phyloP scores from a whole-genome alignment of 2,329 filamentous ascomycete species.

The Paracoccidioides lutzii region DNA sequence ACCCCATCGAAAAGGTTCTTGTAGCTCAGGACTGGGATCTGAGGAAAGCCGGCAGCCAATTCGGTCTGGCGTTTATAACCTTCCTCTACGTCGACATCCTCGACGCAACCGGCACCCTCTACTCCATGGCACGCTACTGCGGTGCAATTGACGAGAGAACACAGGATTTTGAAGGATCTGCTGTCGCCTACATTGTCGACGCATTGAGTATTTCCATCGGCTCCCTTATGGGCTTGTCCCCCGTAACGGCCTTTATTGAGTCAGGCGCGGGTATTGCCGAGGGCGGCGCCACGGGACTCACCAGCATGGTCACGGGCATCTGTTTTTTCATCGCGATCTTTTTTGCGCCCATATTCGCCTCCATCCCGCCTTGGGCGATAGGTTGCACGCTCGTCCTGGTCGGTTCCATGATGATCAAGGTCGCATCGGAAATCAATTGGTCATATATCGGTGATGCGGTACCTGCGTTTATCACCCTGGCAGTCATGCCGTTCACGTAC shows the following conservation, averaged over 20 bases:
- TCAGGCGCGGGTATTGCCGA: slow-evolving; percentile 84
- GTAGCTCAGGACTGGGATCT: slow-evolving; percentile 64
- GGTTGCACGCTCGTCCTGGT: slow-evolving; percentile 79
- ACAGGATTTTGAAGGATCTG: slow-evolving; percentile 76
- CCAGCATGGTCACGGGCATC: slow-evolving; percentile 61
- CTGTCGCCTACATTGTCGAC: slow-evolving; percentile 73
- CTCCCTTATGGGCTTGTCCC: slow-evolving; percentile 61
- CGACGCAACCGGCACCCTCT: slow-evolving; percentile 73
- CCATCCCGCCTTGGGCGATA: slow-evolving; percentile 79
- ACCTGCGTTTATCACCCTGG: slow-evolving; percentile 72
- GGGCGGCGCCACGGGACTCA: slow-evolving; percentile 74
- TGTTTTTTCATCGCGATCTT: slow-evolving; percentile 82
- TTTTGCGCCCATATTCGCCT: slow-evolving; percentile 82
- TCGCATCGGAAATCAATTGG: slow-evolving; percentile 80
- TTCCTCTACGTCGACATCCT: slow-evolving; percentile 87
- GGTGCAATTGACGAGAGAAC: slow-evolving; percentile 68
- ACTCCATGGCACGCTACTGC: slow-evolving; percentile 78
- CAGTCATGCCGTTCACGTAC: slow-evolving; percentile 82
- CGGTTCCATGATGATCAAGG: slow-evolving; percentile 72
- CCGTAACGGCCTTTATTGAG: slow-evolving; percentile 78
- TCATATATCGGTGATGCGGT: slow-evolving; percentile 70
- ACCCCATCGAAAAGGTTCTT: slow-evolving; percentile 57
- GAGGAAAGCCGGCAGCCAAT: slow-evolving; percentile 55
- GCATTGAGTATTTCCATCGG: slow-evolving; percentile 69
- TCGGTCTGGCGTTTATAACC: slow-evolving; percentile 71